Evolutionary conservation across 352 stramenopile species (phyloP).

Genomic region (Phytophthora nicotianae): DNA sequence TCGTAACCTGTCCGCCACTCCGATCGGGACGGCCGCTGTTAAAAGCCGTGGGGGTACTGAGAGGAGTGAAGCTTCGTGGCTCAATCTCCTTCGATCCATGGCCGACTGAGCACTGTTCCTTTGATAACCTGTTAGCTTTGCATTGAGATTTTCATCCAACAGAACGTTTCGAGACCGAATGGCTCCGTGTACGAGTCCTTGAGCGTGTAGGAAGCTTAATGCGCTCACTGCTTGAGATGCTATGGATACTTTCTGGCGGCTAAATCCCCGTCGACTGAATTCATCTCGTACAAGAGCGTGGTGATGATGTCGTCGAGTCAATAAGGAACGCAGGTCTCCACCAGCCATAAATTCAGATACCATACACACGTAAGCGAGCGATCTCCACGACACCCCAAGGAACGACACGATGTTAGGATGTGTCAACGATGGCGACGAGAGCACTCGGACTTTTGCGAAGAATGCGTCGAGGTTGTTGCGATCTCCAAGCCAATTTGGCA

Average conservation of each 20-base stretch:
- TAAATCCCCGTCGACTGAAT: slow-evolving; percentile 34
- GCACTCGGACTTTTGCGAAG: slow-evolving; percentile 47
- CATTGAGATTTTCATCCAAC: slow-evolving; percentile 37
- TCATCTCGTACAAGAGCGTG: slow-evolving; percentile 9
- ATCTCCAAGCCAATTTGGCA: slow-evolving; percentile 51
- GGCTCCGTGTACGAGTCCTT: slow-evolving; percentile 42
- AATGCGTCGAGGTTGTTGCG: slow-evolving; percentile 48
- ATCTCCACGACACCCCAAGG: slow-evolving; percentile 57
- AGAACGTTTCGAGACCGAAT: slow-evolving; percentile 41
- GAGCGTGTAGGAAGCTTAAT: slow-evolving; percentile 56
- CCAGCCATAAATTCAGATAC: slow-evolving; percentile 66
- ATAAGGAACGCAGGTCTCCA: slow-evolving; percentile 49
- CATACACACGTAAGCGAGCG: slow-evolving; percentile 49
- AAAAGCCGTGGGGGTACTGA: slow-evolving; percentile 14
- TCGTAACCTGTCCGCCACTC: slow-evolving; percentile 19
- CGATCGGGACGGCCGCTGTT: slow-evolving; percentile 23
- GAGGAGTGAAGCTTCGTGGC: slow-evolving; percentile 9
- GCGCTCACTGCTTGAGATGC: slow-evolving; percentile 49
- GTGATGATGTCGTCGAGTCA: slow-evolving; percentile 41
- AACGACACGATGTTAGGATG: slow-evolving; percentile 54
- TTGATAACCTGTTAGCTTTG: slow-evolving; percentile 61
- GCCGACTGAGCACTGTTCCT: slow-evolving; percentile 13
- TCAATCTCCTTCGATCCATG: slow-evolving; percentile 14
- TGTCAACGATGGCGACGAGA: slow-evolving; percentile 43
- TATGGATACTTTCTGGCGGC: slow-evolving; percentile 50